Base-by-base conservation (phyloP, 306 rosid species). In the Lithocarpus polystachyus region DNA sequence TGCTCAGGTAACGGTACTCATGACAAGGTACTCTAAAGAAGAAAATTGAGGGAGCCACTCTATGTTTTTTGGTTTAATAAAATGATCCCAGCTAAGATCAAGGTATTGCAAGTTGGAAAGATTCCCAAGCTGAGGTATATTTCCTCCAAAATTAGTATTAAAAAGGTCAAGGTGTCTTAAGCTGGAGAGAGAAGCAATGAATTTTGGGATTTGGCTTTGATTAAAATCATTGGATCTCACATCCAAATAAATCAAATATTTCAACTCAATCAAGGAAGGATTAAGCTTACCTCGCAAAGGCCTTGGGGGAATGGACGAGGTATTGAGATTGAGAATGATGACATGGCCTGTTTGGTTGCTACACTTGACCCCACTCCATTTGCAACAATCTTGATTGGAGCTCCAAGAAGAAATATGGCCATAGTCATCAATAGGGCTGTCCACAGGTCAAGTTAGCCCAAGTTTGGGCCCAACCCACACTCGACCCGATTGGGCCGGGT, bases 291-390 rank as follows among this genome's bases (percentile, higher is more conserved):
- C 37, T 33, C 2, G 7, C 7, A 33, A 33, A 33, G 1, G 37
- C 37, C 6, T 5, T 33, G 35, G 0, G 6, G 35, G 35, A 33
- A 0, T 5, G 37, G 37, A 33, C 7, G 7, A 33, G 37, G 2
- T 2, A 33, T 33, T 5, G 37, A 33, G 7, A 35, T 35, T 35
- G 40, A 35, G 40, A 2, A 35, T 35, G 40, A 5, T 35, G 40
- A 35, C 0, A 7, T 62, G 69, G 24, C 69, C 69, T 23, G 69
- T 23, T 23, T 23, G 37, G 17, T 17, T 7, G 31, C 23, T 17
- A 11, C 87, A 80, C 2, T 0, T 5, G 43, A 80, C 68, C 51
- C 79, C 74, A 3, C 69, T 19, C 69, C 69, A 62, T 23, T 26
- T 23, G 35, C 69, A 62, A 23, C 69, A 62, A 15, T 23, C 15